phyloP scores from a whole-genome alignment of 2,329 filamentous ascomycete species.

The Penicillium decumbens region DNA sequence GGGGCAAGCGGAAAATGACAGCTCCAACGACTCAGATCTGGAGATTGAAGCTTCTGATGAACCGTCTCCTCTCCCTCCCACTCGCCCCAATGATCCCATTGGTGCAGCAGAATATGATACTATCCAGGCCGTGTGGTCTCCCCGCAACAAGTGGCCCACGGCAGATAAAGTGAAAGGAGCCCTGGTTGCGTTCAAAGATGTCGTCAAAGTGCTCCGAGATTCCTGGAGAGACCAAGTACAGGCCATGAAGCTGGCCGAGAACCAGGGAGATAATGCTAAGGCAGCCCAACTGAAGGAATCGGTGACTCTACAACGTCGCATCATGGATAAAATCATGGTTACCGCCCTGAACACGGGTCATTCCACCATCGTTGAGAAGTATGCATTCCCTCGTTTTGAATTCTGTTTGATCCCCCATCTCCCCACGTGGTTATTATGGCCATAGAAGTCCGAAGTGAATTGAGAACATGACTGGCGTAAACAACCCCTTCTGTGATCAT shows the following conservation, averaged over 20 bases:
- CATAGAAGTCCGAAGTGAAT: constrained; percentile 36
- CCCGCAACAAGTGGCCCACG: constrained; percentile 48
- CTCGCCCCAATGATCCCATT: constrained; percentile 50
- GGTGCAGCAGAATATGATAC: constrained; percentile 56
- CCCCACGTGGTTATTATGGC: constrained; percentile 26
- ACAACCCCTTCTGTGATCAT: constrained; percentile 26
- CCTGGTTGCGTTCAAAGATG: constrained; percentile 55
- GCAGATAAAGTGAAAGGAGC: constrained; percentile 52
- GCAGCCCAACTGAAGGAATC: constrained; percentile 53
- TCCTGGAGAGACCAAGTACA: constrained; percentile 57
- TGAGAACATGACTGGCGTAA: constrained; percentile 37
- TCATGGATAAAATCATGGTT: constrained; percentile 50
- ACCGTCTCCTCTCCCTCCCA: constrained; percentile 51
- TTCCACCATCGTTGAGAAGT: constrained; percentile 48
- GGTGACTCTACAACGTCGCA: constrained; percentile 54
- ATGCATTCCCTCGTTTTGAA: constrained; percentile 25
- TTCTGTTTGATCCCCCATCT: constrained; percentile 13
- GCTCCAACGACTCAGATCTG: constrained; percentile 47
- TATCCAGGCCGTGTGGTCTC: constrained; percentile 58
- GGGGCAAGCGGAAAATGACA: constrained; percentile 48
- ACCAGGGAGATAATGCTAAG: constrained; percentile 52
- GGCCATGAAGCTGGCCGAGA: constrained; percentile 55
- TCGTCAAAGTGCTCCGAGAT: constrained; percentile 57
- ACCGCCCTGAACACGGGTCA: constrained; percentile 45
- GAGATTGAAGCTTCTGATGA: constrained; percentile 52